Evolutionary conservation across 2,329 filamentous ascomycete genomes (phyloP).

Genomic region (Botryotinia convoluta): DNA sequence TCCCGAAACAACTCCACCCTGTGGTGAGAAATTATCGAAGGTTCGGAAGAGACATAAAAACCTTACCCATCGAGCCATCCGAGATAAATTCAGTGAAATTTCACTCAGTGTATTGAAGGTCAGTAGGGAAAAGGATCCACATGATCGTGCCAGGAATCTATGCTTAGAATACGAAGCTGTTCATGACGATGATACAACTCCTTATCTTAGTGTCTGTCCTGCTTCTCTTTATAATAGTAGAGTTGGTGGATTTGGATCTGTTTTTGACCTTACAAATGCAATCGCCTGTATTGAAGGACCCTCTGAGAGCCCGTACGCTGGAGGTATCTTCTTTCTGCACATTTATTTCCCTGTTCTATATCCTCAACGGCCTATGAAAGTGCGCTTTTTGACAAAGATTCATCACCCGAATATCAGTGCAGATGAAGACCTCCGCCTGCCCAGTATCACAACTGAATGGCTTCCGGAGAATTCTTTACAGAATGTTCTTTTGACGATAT

Average conservation of each 20-base stretch:
- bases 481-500: neutral
- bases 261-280: neutral
- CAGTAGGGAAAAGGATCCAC: neutral
- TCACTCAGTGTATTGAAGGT: neutral
- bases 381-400: neutral
- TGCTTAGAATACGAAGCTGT: neutral
- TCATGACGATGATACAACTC: neutral
- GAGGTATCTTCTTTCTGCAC: constrained; percentile 6
- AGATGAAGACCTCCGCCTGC: neutral
- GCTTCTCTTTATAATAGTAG: neutral
- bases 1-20: neutral
- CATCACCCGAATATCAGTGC: neutral
- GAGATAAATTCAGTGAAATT: neutral
- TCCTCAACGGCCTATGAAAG: neutral
- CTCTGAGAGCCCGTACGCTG: neutral
- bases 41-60: neutral
- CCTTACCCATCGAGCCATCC: neutral
- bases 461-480: neutral
- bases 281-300: constrained; percentile 4
- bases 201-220: neutral
- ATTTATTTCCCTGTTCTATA: neutral
- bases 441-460: neutral
- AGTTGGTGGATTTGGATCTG: neutral
- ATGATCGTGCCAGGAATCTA: neutral
- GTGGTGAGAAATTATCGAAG: neutral